phyloP scores from a whole-genome alignment of 2,329 filamentous ascomycete species.

The Curvularia sp. region DNA sequence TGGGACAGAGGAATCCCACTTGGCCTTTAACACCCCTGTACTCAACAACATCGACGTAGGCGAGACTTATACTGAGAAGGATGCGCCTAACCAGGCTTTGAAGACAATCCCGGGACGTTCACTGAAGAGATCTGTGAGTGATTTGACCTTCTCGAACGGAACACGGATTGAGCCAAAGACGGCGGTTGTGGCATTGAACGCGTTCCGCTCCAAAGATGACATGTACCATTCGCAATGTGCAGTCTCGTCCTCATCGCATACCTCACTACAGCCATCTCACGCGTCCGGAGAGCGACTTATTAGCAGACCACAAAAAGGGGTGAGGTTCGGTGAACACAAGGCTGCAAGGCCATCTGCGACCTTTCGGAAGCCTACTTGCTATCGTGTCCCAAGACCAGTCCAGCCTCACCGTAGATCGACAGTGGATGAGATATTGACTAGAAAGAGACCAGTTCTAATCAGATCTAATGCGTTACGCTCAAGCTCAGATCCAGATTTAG shows the following conservation, averaged over 20 bases:
- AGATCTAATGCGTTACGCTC: slow-evolving; percentile 8
- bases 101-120: background rate
- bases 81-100: background rate
- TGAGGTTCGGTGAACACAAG: slow-evolving; percentile 18
- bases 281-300: slow-evolving; percentile 13
- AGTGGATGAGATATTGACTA: slow-evolving; percentile 8
- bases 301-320: slow-evolving; percentile 20
- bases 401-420: slow-evolving; percentile 9
- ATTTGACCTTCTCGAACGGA: slow-evolving; percentile 1
- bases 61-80: background rate
- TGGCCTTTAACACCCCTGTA: background rate
- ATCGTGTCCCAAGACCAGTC: background rate
- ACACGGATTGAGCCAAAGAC: background rate
- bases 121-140: slow-evolving; percentile 9
- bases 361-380: background rate
- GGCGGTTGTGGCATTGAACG: slow-evolving; percentile 1
- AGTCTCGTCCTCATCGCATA: background rate
- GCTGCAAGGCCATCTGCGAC: slow-evolving; percentile 13
- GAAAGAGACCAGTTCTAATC: slow-evolving; percentile 4
- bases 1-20: background rate
- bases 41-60: background rate
- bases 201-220: slow-evolving; percentile 7
- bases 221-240: background rate
- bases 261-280: background rate
- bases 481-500: slow-evolving; percentile 13